These are phyloP conservation scores for Penicillium paradoxum DNA, from an alignment of 495 filamentous ascomycete species.

Conservation along the genomic window DNA sequence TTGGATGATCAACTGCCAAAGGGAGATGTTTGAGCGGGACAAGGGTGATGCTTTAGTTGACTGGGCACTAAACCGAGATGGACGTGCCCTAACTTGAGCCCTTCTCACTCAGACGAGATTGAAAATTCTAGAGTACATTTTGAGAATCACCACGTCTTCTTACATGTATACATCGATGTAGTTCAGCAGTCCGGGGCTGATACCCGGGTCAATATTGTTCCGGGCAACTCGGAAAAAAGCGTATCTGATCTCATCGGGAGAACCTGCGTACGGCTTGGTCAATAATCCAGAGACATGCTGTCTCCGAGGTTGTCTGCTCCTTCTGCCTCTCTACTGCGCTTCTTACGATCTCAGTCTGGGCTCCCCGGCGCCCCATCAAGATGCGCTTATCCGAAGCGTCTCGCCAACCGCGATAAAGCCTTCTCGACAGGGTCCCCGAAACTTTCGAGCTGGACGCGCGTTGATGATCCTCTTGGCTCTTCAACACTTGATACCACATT, in stretches of 20 bases:
- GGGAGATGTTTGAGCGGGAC: neutral
- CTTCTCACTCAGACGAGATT: too few species aligned
- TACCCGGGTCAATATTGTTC: conserved; percentile 20
- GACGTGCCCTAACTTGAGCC: neutral
- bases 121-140: too few species aligned
- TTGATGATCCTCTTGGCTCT: conserved; percentile 10
- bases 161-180: neutral
- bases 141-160: neutral
- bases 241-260: conserved; percentile 17
- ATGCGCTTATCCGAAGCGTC: conserved; percentile 17
- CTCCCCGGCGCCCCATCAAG: conserved; percentile 42
- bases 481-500: conserved; percentile 10
- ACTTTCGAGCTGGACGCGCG: conserved; percentile 23
- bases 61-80: conserved; percentile 4
- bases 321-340: conserved; percentile 56
- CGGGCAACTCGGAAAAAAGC: conserved; percentile 23
- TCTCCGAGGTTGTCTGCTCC: conserved; percentile 45
- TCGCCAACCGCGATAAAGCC: conserved; percentile 4
- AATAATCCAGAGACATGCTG: conserved; percentile 32
- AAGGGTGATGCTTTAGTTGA: conserved; percentile 6
- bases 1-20: neutral
- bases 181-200: neutral
- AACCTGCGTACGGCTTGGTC: conserved; percentile 5
- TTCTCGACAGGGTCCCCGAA: conserved; percentile 16
- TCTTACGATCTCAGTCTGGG: conserved; percentile 57